A percentile compares a stretch with the other conserved stretches of the same genome.
Conservation (phyloP, 306 rosid species). For the Morella rubra region DNA sequence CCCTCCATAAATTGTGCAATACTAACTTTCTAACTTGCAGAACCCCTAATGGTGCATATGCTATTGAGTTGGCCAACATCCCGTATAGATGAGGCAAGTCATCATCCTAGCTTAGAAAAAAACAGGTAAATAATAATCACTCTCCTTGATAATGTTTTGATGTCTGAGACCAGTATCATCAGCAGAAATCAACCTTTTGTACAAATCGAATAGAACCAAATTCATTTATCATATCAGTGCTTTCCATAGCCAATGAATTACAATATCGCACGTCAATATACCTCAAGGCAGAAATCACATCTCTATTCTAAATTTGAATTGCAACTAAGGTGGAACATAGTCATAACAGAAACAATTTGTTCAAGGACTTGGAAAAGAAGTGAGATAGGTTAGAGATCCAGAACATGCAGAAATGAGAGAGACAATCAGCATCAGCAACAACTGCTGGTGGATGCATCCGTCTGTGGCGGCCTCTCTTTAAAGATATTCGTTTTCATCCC, state of each 20-base stretch:
- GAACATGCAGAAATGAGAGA: slow-evolving; percentile 21
- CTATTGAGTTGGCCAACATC: not conserved
- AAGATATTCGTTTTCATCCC: slow-evolving; percentile 82
- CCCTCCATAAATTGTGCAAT: not conserved
- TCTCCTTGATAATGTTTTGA: not conserved
- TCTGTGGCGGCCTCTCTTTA: slow-evolving; percentile 58
- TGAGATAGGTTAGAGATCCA: slow-evolving; percentile 14
- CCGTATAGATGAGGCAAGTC: not conserved
- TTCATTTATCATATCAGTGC: slow-evolving; percentile 10
- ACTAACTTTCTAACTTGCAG: not conserved
- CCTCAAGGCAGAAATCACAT: slow-evolving; percentile 12
- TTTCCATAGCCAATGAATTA: not conserved
- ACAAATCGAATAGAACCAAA: not conserved
- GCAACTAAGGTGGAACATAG: slow-evolving; percentile 18
- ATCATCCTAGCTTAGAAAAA: no score
- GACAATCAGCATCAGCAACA: slow-evolving; percentile 65
- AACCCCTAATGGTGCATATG: not conserved
- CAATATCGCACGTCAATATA: slow-evolving; percentile 11
- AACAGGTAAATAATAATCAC: not conserved
- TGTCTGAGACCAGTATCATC: not conserved
- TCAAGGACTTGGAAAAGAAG: not conserved
- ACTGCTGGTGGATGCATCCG: slow-evolving; percentile 57
- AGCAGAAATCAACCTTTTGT: not conserved
- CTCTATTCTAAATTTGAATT: slow-evolving; percentile 15
- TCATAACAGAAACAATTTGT: slow-evolving; percentile 9